Percentiles rank a stretch among this genome's conserved stretches.
These are phyloP conservation scores for Petunia axillaris DNA, from an alignment of 257 asterid genomes.

Conservation along the genomic window DNA sequence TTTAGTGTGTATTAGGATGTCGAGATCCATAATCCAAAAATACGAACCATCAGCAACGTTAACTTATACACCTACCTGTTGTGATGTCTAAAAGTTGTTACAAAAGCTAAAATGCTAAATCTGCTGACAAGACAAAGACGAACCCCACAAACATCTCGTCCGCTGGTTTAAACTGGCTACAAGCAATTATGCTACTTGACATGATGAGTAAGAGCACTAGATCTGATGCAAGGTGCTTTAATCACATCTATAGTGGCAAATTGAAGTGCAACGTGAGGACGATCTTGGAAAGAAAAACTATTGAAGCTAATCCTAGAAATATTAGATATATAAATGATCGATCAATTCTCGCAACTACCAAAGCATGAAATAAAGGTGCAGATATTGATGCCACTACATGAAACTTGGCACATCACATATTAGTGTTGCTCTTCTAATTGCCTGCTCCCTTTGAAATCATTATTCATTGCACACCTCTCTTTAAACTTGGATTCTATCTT, in stretches of 20 bases:
- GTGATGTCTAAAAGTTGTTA: constrained; percentile 3
- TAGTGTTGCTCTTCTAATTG: neutral
- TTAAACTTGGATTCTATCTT: neutral
- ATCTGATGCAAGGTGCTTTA: constrained; percentile 1
- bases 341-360: neutral
- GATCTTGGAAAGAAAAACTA: neutral
- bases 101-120: neutral
- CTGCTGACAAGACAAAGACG: neutral
- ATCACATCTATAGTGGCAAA: neutral
- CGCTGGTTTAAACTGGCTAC: neutral
- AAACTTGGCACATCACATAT: neutral
- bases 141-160: neutral
- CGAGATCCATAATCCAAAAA: too few species aligned
- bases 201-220: neutral
- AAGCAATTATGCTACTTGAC: neutral
- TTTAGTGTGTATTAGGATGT: too few species aligned
- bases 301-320: neutral
- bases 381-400: neutral
- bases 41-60: neutral
- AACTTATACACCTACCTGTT: neutral
- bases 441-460: neutral
- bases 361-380: neutral
- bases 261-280: neutral
- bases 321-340: neutral
- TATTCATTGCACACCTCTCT: neutral